Evolutionary conservation across 192 early-diverging fungal genomes (phyloP), one percentile per base, ranked within the genome.

Genomic region (Diversispora eburnea): DNA sequence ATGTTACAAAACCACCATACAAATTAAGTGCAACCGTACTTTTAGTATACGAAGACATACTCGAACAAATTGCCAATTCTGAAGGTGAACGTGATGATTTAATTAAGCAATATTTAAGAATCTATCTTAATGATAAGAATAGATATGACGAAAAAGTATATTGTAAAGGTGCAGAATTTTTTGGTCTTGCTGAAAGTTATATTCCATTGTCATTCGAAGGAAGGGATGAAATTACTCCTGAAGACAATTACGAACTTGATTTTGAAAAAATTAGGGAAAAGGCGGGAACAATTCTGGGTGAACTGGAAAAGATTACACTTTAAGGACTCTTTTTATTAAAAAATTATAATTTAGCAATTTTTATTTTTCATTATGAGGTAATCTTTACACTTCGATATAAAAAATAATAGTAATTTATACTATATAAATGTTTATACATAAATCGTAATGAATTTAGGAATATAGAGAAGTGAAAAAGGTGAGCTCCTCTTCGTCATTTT

Each of bases 141-240:
- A 3, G 46, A 0, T 66, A 48, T 66, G n/a, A 15, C 46, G 43
- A 66, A 20, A 6, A 66, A 66, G 64, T 66, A 66, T 66, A 66
- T 66, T 22, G 48, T 2, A 6, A 45, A 66, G 19, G 0, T 66
- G 64, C 64, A 48, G 42, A 66, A 3, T 64, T 64, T 3, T 25
- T 64, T 64, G 2, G 1, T 41, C 7, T 64, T 4, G 62, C 62
- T 2, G 62, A 64, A 64, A 64, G 62, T 41, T 66, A 66, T 19
- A 51, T 66, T 66, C 64, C 22, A 66, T 66, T 66, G n/a, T 66
- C 64, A 48, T 48, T 19, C 3, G 62, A 64, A 42, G 62, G 62
- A 42, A 64, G 62, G 19, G 62, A 64, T 41, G 62, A 64, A 64
- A 64, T 66, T 4, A 48, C 5, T 17, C 64, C 64, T 17, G 64